phyloP scores from a whole-genome alignment of 164 flowering plant genomes.

The Tinospora cordifolia region DNA sequence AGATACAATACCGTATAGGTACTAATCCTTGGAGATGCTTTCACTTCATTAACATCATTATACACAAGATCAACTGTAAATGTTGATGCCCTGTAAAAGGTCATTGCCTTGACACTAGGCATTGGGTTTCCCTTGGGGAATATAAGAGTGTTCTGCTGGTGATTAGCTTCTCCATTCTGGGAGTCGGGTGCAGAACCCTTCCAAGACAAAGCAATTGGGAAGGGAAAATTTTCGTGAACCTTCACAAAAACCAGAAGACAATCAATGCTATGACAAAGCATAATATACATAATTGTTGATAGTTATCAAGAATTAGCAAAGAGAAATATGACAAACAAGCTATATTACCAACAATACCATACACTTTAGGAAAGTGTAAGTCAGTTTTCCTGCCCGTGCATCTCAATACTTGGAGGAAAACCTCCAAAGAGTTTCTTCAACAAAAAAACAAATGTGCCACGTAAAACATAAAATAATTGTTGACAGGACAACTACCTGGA shows the following conservation, averaged over 20 bases:
- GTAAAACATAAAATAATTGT: no score
- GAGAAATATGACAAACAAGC: no score
- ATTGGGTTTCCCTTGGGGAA: conserved; percentile 78
- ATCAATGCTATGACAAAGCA: background rate
- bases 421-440: background rate
- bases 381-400: background rate
- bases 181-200: conserved; percentile 60
- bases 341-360: background rate
- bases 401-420: background rate
- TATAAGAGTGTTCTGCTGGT: conserved; percentile 56
- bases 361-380: background rate
- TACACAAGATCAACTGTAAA: conserved; percentile 70
- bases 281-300: background rate
- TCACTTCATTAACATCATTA: conserved; percentile 59
- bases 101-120: conserved; percentile 77
- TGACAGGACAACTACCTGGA: conserved; percentile 45
- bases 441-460: background rate
- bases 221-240: conserved; percentile 80
- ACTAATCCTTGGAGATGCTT: conserved; percentile 63
- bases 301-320: background rate
- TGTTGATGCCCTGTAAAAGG: conserved; percentile 66
- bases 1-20: conserved; percentile 51
- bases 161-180: conserved; percentile 52
- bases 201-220: conserved; percentile 73
- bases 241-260: conserved; percentile 17